Evolutionary conservation across 83 land plant genomes (phyloP), one percentile per base, ranked within the genome.

Genomic region (Picea mariana): DNA sequence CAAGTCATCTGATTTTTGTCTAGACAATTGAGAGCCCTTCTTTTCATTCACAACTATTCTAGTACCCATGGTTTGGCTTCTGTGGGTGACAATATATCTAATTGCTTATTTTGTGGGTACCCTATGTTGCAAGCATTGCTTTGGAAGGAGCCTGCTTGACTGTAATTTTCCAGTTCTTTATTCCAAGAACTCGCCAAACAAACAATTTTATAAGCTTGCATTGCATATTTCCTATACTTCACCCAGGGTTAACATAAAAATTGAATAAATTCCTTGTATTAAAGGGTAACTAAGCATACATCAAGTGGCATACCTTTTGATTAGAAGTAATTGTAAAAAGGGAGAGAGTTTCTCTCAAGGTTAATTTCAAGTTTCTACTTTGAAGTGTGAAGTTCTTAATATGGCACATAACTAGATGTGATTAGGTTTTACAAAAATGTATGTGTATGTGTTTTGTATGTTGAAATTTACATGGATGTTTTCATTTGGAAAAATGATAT

Each of bases 101-200:
- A 31, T 31, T 31, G 34, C 34, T 31, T 31, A 31, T 31, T 31
- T 31, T 31, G 34, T 31, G 34, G 34, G 34, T 1, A 31, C 17
- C 40, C 21, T 47, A 23, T 42, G 55, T 81, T 90, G 83, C 89
- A 93, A 94, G 95, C 27, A 88, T 97, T 64, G 90, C 89, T 42
- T 83, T 90, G 24, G 86, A 87, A 52, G 95, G 90, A 71, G 89
- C 94, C 26, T 93, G 92, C 84, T 88, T 97, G 83, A 91, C 89
- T 23, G 93, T 93, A 81, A 92, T 95, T 80, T 97, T 97, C 82
- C 98, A 97, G 88, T 97, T 91, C 87, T 95, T 90, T 79, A 86
- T 93, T 71, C 92, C 97, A 31, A 98, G 98, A 23, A 89, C 97
- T 20, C 85, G 90, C 62, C 90, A 91, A 76, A 93, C 89, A 47